Evolutionary conservation across 2,329 filamentous ascomycete species (phyloP).

Genomic region (Herpomyces periplanetae): DNA sequence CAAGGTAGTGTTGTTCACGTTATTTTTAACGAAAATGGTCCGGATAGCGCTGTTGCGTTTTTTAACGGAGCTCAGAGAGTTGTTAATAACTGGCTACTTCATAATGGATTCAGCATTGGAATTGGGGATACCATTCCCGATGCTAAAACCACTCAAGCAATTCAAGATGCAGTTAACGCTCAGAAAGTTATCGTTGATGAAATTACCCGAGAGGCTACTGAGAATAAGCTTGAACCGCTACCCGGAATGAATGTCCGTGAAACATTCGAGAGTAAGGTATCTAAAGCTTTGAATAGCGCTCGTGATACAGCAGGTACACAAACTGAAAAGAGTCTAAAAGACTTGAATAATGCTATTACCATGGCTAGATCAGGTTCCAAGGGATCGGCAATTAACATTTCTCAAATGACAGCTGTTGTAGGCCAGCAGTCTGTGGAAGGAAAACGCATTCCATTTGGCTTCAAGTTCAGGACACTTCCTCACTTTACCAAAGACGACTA

Average conservation of each 20-base stretch:
- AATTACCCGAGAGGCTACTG: slow-evolving; percentile 36
- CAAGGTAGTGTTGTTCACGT: slow-evolving; percentile 74
- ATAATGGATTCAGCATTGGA: slow-evolving; percentile 87
- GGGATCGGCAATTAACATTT: slow-evolving; percentile 95
- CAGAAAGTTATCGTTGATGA: slow-evolving; percentile 44
- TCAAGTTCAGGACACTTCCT: slow-evolving; percentile 83
- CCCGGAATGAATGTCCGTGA: slow-evolving; percentile 96
- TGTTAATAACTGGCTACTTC: slow-evolving; percentile 82
- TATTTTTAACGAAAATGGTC: slow-evolving; percentile 74
- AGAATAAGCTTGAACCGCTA: slow-evolving; percentile 54
- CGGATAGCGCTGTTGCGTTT: slow-evolving; percentile 55
- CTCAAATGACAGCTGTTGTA: slow-evolving; percentile 92
- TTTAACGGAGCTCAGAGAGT: slow-evolving; percentile 83
- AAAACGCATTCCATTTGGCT: slow-evolving; percentile 92
- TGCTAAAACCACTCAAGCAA: slow-evolving; percentile 36
- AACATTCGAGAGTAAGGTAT: slow-evolving; percentile 90
- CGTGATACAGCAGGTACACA: slow-evolving; percentile 84
- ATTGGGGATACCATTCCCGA: slow-evolving; percentile 95
- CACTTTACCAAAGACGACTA: slow-evolving; percentile 99
- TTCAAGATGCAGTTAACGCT: slow-evolving; percentile 37
- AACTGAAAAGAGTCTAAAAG: slow-evolving; percentile 66
- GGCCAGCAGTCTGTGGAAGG: slow-evolving; percentile 94
- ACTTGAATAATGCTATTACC: slow-evolving; percentile 76
- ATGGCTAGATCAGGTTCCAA: slow-evolving; percentile 94
- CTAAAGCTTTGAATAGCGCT: slow-evolving; percentile 63